Base-by-base conservation (phyloP, 805 yeast genomes). In the Monosporozyma unispora region DNA sequence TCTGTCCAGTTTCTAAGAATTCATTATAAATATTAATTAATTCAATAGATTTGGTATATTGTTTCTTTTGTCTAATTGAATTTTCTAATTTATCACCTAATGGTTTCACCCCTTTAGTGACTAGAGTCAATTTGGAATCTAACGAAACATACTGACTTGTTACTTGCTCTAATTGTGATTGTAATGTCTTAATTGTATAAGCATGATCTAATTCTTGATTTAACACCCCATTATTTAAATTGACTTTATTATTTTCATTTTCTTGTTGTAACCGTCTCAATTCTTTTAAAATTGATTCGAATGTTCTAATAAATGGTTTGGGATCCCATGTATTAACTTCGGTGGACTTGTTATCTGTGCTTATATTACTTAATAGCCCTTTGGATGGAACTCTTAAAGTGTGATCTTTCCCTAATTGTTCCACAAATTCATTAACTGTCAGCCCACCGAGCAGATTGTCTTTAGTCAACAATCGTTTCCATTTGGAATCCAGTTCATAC, bases 261-360 rank as follows among this genome's bases (percentile, higher is more conserved):
- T 83, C 83, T 1, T 74, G 76, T 44, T 74, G 74, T 41, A 93
- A 67, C 46, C 72, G 73, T 57, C 80, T 78, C 54, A 91, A 70
- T 59, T 87, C 91, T 44, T 80, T 74, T 43, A 89, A 70, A 2
- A 93, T 87, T 1, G 90, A 80, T 62, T 91, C 97, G 64, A 93
- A 90, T 0, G 96, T 87, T 56, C 96, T 78, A 44, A 91, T 91
- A 62, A 87, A 93, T 1, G 98, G 98, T 60, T 87, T 88, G 1
- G 98, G 96, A 60, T 93, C 96, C 48, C 49, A 47, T 23, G 48
- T 46, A 12, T 29, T 38, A 1, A 19, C 37, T 4, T 44, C 51
- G 4, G 16, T 19, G 11, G 37, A 21, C 4, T 22, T 37, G 19
- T 44, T 29, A 7, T 45, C 35, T 2, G 9, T 14, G 21, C 14